Evolutionary conservation across 345 rosid species (phyloP).

Genomic region (Tarenaya hassleriana): DNA sequence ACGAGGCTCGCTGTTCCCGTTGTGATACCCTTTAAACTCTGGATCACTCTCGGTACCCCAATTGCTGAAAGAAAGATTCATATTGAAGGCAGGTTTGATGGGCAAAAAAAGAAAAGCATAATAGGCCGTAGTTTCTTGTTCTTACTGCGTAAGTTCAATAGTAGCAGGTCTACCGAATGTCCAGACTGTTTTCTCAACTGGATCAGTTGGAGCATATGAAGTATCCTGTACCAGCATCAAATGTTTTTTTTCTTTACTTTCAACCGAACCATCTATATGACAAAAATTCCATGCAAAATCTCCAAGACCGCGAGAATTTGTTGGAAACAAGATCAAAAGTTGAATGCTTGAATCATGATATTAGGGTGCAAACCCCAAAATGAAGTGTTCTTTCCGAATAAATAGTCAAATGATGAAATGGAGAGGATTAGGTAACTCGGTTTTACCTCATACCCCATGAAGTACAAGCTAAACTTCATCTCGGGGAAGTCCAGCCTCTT

Average conservation of each 20-base stretch:
- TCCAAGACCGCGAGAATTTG: neutral
- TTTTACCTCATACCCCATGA: slow-evolving; percentile 87
- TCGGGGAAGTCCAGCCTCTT: slow-evolving; percentile 90
- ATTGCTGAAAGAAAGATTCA: slow-evolving; percentile 44
- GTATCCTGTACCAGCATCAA: slow-evolving; percentile 42
- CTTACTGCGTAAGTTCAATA: slow-evolving; percentile 87
- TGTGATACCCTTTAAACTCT: slow-evolving; percentile 88
- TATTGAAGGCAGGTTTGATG: slow-evolving; percentile 17
- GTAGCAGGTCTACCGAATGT: slow-evolving; percentile 73
- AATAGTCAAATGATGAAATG: neutral
- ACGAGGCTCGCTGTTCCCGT: slow-evolving; percentile 86
- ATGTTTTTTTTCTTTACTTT: neutral
- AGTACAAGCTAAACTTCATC: slow-evolving; percentile 84
- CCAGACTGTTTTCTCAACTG: slow-evolving; percentile 81
- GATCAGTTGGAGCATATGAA: slow-evolving; percentile 62
- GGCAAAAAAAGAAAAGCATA: slow-evolving; percentile 3
- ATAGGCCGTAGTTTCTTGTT: slow-evolving; percentile 1
- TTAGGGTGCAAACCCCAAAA: slow-evolving; percentile 7
- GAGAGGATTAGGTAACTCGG: slow-evolving; percentile 2
- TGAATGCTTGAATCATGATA: neutral
- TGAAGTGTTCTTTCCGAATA: neutral
- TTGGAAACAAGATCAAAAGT: neutral
- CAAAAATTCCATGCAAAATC: neutral
- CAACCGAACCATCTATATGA: neutral
- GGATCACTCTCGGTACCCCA: slow-evolving; percentile 96